A percentile compares a stretch with the other conserved stretches of the same genome.
phyloP scores from a whole-genome alignment of 2,329 filamentous ascomycete genomes.

The Trichoderma breve region DNA sequence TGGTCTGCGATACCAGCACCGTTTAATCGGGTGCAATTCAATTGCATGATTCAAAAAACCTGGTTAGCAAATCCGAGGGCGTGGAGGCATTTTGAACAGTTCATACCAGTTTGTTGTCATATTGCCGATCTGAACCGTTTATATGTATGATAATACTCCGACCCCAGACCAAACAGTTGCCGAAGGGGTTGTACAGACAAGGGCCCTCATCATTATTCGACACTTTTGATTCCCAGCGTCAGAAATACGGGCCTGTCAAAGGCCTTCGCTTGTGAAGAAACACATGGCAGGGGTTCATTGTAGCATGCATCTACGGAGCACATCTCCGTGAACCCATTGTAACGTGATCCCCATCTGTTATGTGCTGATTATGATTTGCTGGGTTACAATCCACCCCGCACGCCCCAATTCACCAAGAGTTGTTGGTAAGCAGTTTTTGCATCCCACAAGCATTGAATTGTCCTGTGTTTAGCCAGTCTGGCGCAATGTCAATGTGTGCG shows the following conservation, averaged over 20 bases:
- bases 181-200: neutral
- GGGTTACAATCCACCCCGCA: neutral
- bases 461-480: neutral
- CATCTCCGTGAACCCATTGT: too few species aligned
- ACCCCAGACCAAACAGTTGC: neutral
- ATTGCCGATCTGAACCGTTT: neutral
- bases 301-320: neutral
- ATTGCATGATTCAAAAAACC: neutral
- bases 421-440: neutral
- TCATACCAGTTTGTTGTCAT: neutral
- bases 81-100: neutral
- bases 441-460: neutral
- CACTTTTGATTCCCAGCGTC: neutral
- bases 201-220: neutral
- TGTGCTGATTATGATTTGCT: neutral
- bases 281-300: neutral
- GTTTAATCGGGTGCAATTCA: neutral
- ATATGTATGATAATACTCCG: neutral
- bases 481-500: neutral
- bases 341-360: neutral
- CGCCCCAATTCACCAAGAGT: neutral
- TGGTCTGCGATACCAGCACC: neutral
- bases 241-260: neutral
- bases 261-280: neutral
- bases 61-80: neutral